Conservation (phyloP, 2,329 filamentous ascomycete species). For the Fusarium beomiforme region DNA sequence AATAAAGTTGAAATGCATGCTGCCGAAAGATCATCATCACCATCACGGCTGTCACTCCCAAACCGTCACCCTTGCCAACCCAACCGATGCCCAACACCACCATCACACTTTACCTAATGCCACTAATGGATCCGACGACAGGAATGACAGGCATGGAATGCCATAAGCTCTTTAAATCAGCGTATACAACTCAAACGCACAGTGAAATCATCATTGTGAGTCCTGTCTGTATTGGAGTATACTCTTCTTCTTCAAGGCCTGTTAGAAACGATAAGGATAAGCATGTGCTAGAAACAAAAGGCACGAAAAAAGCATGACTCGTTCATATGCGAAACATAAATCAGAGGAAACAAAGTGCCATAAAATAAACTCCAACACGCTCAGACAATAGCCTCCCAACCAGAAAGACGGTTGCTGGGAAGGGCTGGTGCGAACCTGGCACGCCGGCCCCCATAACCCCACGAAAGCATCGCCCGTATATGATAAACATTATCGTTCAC, state of each 20-base stretch:
- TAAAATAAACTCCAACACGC: constrained; percentile 43
- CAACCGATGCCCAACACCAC: constrained; percentile 37
- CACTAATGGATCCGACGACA: constrained; percentile 17
- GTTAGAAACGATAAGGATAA: constrained; percentile 30
- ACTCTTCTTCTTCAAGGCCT: constrained; percentile 21
- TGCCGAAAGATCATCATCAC: constrained; percentile 23
- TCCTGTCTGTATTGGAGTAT: constrained; percentile 26
- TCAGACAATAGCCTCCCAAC: constrained; percentile 37
- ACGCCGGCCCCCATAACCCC: constrained; percentile 17
- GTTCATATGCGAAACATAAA: constrained; percentile 13
- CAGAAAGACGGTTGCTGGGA: constrained; percentile 34
- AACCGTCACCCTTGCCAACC: constrained; percentile 21
- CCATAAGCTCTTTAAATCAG: constrained; percentile 21
- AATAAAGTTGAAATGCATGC: constrained; percentile 8
- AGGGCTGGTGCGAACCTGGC: constrained; percentile 22
- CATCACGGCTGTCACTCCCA: constrained; percentile 14
- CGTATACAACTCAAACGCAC: constrained; percentile 9
- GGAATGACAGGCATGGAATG: constrained; percentile 1
- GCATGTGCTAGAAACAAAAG: constrained; percentile 26
- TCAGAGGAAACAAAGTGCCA: constrained; percentile 26
- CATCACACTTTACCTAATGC: constrained; percentile 35
- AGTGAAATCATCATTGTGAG: constrained; percentile 15
- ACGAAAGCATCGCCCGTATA: constrained; percentile 33
- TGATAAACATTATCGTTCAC: constrained; percentile 47
- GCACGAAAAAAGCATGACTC: constrained; percentile 26